Evolutionary conservation across 2,329 filamentous ascomycete species (phyloP).

Genomic region (Verticillium dahliae): DNA sequence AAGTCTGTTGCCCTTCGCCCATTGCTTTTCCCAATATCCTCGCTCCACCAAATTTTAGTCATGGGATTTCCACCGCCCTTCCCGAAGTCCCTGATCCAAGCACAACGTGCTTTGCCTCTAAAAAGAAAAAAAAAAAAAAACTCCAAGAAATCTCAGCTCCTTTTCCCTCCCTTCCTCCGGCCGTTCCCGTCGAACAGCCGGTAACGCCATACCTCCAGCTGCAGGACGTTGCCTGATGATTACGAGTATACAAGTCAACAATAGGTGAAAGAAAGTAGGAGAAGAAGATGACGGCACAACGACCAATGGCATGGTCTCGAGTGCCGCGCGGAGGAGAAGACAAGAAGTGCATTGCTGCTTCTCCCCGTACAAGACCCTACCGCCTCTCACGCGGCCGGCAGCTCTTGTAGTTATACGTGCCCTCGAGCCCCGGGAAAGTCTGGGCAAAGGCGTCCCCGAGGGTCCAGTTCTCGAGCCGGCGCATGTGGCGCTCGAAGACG

Average conservation of each 20-base stretch:
- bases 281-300: no score
- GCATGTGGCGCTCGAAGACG: constrained; percentile 75
- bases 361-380: neutral
- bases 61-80: neutral
- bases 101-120: neutral
- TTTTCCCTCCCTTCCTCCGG: neutral
- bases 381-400: neutral
- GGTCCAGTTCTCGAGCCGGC: constrained; percentile 74
- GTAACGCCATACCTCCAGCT: neutral
- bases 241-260: neutral
- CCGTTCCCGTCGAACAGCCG: neutral
- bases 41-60: neutral
- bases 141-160: neutral
- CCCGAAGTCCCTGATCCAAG: neutral
- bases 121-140: neutral
- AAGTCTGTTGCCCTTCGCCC: neutral
- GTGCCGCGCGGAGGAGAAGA: no score
- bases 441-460: constrained; percentile 63
- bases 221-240: neutral
- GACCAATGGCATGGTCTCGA: no score
- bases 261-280: neutral
- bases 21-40: neutral
- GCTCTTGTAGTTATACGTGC: constrained; percentile 31
- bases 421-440: constrained; percentile 52
- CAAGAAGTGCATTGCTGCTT: no score